Base-by-base conservation (phyloP, 2,329 filamentous ascomycete species). In the Pseudofabraea citricarpa region DNA sequence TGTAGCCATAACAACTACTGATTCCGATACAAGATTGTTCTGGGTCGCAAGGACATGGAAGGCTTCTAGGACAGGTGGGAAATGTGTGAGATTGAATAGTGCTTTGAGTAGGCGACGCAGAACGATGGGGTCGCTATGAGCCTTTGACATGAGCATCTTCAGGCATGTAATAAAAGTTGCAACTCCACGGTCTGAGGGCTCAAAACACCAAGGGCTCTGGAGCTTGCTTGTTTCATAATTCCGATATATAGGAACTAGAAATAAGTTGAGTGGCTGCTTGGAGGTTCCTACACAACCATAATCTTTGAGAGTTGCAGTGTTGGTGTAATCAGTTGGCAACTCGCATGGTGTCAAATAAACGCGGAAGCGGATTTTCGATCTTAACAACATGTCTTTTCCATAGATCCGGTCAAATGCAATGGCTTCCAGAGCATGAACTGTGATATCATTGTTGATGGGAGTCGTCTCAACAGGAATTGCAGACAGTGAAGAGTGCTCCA, bases 81-180 rank as follows among this genome's bases (percentile, higher is more conserved):
- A 37, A n/a, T 37, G 35, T 13, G 35, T 37, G 6, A 37, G 19
- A 13, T 37, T 37, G 35, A 37, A 37, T n/a, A 37, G n/a, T 19
- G 8, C 35, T 21, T 37, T 37, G 3, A 8, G 6, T 1, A 37
- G 15, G n/a, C 35, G 35, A 15, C 35, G 35, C 18, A 37, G 20
- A 3, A 22, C 15, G 15, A 3, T n/a, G 15, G 19, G 18, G 9
- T 37, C 21, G 4, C n/a, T 19, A 21, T 37, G 35, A 37, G 35
- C 35, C 15, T 37, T 37, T 3, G 35, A 2, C 18, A 37, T 15
- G 18, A 37, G 3, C 18, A 37, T 23, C 18, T 19, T 37, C 10
- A 37, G 20, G 15, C 35, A 37, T 13, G 35, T 37, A 5, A 21
- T 18, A 37, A 37, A 37, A 7, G 13, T n/a, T 23, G 18, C 35